Percentiles rank a stretch among this genome's conserved stretches.
phyloP scores from a whole-genome alignment of 495 filamentous ascomycete species.

The Podospora tetraspora region DNA sequence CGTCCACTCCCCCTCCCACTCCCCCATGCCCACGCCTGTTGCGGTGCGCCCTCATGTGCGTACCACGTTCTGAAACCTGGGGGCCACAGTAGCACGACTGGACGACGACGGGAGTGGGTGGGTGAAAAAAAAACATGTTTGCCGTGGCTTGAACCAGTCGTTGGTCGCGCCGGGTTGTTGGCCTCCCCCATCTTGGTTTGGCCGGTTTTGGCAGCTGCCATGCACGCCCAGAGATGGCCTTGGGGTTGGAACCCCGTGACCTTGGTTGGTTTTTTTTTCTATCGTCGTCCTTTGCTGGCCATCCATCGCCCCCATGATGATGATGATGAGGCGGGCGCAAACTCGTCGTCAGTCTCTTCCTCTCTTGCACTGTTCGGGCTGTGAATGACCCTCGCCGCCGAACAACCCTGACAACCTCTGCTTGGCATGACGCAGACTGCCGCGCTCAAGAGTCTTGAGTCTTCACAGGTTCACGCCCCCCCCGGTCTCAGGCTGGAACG shows the following conservation, averaged over 20 bases:
- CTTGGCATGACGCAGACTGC: not conserved
- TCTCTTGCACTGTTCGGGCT: not conserved
- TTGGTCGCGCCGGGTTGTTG: not conserved
- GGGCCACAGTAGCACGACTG: not conserved
- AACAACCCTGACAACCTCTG: no score
- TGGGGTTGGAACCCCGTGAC: not conserved
- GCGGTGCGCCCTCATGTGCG: not conserved
- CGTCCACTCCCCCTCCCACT: not conserved
- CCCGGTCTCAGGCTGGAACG: slow-evolving; percentile 11
- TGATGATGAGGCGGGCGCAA: not conserved
- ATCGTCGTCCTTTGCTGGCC: no score
- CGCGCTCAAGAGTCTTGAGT: not conserved
- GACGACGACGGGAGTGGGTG: not conserved
- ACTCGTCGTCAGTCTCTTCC: not conserved
- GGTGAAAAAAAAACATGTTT: not conserved
- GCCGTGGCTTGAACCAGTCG: not conserved
- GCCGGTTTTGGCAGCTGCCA: not conserved
- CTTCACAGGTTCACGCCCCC: not conserved
- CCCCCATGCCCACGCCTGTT: not conserved
- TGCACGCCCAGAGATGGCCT: not conserved
- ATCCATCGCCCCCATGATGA: not conserved
- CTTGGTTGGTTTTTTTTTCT: not conserved
- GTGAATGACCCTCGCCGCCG: no score
- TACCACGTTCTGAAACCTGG: not conserved
- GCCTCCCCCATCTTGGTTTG: not conserved